phyloP scores from a whole-genome alignment of 352 stramenopile species.

The Pythium aristosporum region DNA sequence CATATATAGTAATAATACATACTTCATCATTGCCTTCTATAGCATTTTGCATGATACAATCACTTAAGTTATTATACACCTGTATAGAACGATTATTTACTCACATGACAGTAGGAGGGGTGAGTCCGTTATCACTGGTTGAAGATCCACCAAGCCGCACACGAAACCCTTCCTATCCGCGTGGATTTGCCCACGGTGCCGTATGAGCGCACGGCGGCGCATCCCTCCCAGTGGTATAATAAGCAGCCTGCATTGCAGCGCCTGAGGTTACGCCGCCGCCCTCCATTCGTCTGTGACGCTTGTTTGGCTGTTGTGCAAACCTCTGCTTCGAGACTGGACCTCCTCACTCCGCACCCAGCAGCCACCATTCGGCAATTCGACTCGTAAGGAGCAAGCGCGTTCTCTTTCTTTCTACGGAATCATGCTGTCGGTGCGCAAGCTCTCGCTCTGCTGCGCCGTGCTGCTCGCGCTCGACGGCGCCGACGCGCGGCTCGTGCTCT shows the following conservation, averaged over 20 bases:
- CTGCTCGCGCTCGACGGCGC: background rate
- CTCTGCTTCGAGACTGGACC: too few species aligned
- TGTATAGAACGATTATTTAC: background rate
- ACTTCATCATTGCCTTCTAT: background rate
- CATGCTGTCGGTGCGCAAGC: too few species aligned
- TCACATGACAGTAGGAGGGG: background rate
- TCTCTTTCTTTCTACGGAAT: background rate
- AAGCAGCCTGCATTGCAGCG: background rate
- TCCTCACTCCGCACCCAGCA: too few species aligned
- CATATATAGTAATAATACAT: background rate
- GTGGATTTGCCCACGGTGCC: too few species aligned
- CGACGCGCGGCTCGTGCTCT: conserved; percentile 7
- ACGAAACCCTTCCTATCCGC: background rate
- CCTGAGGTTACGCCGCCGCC: background rate
- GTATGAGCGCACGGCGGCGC: too few species aligned
- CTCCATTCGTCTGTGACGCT: background rate
- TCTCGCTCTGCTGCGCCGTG: conserved; percentile 1
- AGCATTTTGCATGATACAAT: background rate
- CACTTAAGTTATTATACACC: background rate
- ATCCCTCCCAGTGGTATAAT: background rate
- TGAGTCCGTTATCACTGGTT: background rate
- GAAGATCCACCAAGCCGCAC: background rate
- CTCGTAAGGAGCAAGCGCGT: background rate
- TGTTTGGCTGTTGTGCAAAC: too few species aligned
- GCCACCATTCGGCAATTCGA: background rate